Conservation (phyloP, 164 flowering plant species). For the Liquidambar formosana region DNA sequence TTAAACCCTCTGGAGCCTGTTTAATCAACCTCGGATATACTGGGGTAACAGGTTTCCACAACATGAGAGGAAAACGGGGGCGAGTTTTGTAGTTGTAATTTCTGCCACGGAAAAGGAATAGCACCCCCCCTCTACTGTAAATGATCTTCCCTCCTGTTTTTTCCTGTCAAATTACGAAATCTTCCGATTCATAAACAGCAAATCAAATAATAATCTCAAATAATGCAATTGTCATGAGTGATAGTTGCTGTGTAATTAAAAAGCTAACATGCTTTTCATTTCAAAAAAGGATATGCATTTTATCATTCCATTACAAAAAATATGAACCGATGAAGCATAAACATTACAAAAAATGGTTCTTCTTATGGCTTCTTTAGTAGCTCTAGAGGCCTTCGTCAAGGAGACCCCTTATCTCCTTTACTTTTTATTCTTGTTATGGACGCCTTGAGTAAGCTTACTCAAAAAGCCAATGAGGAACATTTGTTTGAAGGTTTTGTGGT, state of each 20-base stretch:
- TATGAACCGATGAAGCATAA: no score
- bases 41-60: slow-evolving; percentile 89
- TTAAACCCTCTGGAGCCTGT: slow-evolving; percentile 71
- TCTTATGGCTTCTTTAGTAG: no score
- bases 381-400: no score
- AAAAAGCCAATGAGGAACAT: no score
- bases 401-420: no score
- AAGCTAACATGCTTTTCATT: no score
- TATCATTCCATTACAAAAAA: background rate
- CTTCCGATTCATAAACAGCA: background rate
- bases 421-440: no score
- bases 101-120: slow-evolving; percentile 89
- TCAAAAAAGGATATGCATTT: background rate
- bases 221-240: background rate
- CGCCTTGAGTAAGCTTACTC: no score
- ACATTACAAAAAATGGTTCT: no score
- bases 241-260: background rate
- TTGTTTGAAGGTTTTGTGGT: no score
- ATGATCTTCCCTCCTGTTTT: slow-evolving; percentile 89
- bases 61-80: slow-evolving; percentile 86
- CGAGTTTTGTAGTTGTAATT: slow-evolving; percentile 81
- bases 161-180: slow-evolving; percentile 49
- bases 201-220: background rate
- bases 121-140: slow-evolving; percentile 65
- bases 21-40: slow-evolving; percentile 81